Evolutionary conservation across 306 rosid species (phyloP), one percentile per base, ranked within the genome.

Genomic region (Acacia melanoxylon): DNA sequence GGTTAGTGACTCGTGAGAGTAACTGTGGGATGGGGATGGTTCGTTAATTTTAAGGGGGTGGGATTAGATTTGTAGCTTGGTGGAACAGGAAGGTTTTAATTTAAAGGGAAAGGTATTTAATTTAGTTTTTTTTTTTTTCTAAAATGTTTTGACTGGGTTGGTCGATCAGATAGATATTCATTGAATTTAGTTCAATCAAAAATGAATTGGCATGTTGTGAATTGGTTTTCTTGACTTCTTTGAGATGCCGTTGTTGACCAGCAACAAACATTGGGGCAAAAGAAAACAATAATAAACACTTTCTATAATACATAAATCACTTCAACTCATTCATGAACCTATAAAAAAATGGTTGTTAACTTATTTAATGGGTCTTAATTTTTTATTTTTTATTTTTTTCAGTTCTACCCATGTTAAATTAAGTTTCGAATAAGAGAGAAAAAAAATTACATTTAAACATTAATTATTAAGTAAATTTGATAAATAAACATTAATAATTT

Each of bases 1-100:
- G 97, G 81, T 89, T 35, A 85, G 89, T 58, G 89, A 89, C 84
- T 89, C 14, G 56, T 4, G 56, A 49, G 20, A 5, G n/a, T 1
- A 17, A 17, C 8, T 35, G 40, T 31, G 44, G 22, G 10, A 62
- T 24, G 1, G 66, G 4, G 37, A 10, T 12, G 15, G 3, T 62
- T 62, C 8, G 8, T 62, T 62, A 62, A 13, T 62, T 13, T 27
- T 46, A 46, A 52, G 3, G 31, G 16, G 63, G 29, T 56, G 29
- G 63, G 63, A 29, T 8, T 56, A 7, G 8, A 54, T 51, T 56
- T n/a, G 10, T 56, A 20, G 7, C 8, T 56, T 56, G 25, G 4
- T 56, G 27, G 62, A 0, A 4, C n/a, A n/a, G 63, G 59, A 6
- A 0, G 16, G 8, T 19, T 45, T 31, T 42, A 58, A 42, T 49